Percentiles rank a stretch among this genome's conserved stretches.
Evolutionary conservation across 2,329 filamentous ascomycete species (phyloP).

Genomic region (Claviceps sp.): DNA sequence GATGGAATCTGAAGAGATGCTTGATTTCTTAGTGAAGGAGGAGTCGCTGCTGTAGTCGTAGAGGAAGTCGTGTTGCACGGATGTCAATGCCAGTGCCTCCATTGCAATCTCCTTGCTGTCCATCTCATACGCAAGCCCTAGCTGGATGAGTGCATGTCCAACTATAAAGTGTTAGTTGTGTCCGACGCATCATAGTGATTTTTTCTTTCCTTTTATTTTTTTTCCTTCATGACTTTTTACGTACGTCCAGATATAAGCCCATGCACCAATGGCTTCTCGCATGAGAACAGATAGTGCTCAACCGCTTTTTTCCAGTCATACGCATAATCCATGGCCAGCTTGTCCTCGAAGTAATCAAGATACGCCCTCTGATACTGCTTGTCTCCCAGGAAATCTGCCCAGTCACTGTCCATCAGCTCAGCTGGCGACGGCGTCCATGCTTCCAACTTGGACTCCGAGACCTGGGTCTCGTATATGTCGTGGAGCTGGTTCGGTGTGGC

Average conservation of each 20-base stretch:
- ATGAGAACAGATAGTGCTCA: constrained; percentile 60
- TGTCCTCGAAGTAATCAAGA: constrained; percentile 91
- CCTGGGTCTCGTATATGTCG: constrained; percentile 66
- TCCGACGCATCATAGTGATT: neutral
- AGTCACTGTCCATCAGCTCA: constrained; percentile 73
- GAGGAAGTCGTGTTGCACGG: constrained; percentile 43
- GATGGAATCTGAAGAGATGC: constrained; percentile 47
- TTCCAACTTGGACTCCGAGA: constrained; percentile 61
- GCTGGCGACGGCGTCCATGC: constrained; percentile 73
- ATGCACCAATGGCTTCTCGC: constrained; percentile 66
- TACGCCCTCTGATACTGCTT: constrained; percentile 76
- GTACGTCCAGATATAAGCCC: constrained; percentile 65
- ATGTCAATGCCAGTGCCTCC: constrained; percentile 65
- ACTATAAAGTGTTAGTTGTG: constrained; percentile 36
- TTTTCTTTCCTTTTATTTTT: neutral
- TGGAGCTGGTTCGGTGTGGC: constrained; percentile 61
- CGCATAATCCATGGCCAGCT: constrained; percentile 54
- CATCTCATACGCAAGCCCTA: constrained; percentile 88
- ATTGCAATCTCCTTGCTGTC: constrained; percentile 75
- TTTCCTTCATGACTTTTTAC: constrained; percentile 17
- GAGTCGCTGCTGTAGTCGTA: constrained; percentile 60
- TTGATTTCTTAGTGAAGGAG: constrained; percentile 52
- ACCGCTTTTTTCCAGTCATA: constrained; percentile 80
- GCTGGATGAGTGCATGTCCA: constrained; percentile 83
- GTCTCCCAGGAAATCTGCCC: constrained; percentile 73